Evolutionary conservation across 805 yeast genomes (phyloP), one percentile per base, ranked within the genome.

Genomic region (Grigorovia jiainica): DNA sequence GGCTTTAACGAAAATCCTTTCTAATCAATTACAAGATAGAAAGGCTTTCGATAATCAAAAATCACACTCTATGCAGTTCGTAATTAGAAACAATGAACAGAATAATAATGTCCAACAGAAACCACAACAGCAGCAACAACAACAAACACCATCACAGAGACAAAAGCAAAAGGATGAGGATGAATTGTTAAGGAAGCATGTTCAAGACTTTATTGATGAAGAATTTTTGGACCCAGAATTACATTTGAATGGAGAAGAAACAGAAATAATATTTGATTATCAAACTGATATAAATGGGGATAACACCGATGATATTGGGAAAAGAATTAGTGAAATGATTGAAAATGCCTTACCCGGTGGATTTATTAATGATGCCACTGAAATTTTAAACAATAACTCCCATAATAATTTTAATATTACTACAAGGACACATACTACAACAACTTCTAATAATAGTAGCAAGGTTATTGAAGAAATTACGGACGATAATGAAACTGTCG

Each of bases 211-310:
- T 20, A 39, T 45, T 3, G 48, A 44, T 11, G 48, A 49, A 20
- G 48, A 44, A 27, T 42, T 50, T 21, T 43, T 47, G 6, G 56
- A 54, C 29, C 53, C 61, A 9, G 59, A 53, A 38, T 36, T 57
- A 10, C 55, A 52, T 36, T 41, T 55, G 11, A 50, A 51, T 38
- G 54, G 47, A 10, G 54, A 47, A n/a, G 59, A 57, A 23, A 58
- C 55, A 3, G 60, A 57, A 31, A 50, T 57, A 30, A 51, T 59
- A 21, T 59, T 59, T 41, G 64, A 59, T 40, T 58, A 54, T 38
- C 62, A 55, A 23, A 49, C 55, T 3, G 54, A 53, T 34, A 54
- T 50, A 17, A 43, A 54, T 16, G 43, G 46, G 8, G 58, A 55
- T 30, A 43, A 53, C 11, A 54, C 58, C 11, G 52, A 53, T 32